These are phyloP conservation scores for Teunomyces lycoperdinae DNA, from an alignment of 805 yeast genomes.

Conservation along the genomic window DNA sequence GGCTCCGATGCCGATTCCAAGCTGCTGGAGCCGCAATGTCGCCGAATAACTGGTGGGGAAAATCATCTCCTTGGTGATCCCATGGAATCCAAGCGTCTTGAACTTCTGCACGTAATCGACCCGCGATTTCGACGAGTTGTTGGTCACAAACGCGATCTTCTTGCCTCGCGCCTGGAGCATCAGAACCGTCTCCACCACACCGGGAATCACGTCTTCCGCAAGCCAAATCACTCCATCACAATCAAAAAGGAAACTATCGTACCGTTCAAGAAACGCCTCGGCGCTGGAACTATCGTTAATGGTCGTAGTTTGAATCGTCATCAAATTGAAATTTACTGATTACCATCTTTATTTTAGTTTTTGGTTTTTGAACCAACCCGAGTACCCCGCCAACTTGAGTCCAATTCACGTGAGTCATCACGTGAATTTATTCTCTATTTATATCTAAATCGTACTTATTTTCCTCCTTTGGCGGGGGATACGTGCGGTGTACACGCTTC, in stretches of 20 bases:
- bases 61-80: slow-evolving; percentile 24
- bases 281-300: slow-evolving; percentile 16
- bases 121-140: slow-evolving; percentile 37
- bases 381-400: no score
- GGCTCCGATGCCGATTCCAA: slow-evolving; percentile 23
- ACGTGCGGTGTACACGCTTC: slow-evolving; percentile 19
- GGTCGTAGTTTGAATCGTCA: not conserved
- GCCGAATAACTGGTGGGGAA: slow-evolving; percentile 41
- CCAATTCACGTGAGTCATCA: not conserved
- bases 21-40: slow-evolving; percentile 17
- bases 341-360: no score
- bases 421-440: slow-evolving; percentile 1
- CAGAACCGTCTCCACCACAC: slow-evolving; percentile 25
- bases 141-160: slow-evolving; percentile 34
- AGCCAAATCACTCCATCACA: slow-evolving; percentile 46
- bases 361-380: no score
- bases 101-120: slow-evolving; percentile 32
- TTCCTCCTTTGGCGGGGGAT: not conserved
- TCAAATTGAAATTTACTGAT: no score
- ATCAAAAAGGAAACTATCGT: slow-evolving; percentile 40
- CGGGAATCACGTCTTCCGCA: slow-evolving; percentile 32
- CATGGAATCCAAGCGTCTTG: slow-evolving; percentile 26
- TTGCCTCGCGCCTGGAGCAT: slow-evolving; percentile 22
- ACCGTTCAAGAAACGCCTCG: slow-evolving; percentile 19
- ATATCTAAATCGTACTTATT: slow-evolving; percentile 11